Base-by-base conservation (phyloP, 2,329 filamentous ascomycete genomes). In the Zymoseptoria brevis region DNA sequence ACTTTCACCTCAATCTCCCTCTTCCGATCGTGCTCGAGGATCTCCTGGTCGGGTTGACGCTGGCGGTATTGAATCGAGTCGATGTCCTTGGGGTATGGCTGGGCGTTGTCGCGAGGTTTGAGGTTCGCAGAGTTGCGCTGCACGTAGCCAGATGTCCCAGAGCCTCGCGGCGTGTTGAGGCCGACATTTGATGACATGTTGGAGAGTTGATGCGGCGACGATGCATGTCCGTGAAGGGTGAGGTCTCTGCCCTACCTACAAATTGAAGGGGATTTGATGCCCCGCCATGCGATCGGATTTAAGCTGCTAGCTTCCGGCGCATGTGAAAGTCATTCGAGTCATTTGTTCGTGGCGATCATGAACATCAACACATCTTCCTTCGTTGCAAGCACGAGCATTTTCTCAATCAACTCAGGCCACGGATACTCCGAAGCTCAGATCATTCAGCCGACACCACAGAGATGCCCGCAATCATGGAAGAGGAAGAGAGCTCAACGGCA, bases 111-210 rank as follows among this genome's bases (percentile, higher is more conserved):
- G 76, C 93, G 91, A 29, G 89, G 91, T 72, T 83, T 86, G 68
- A 96, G 85, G 72, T 93, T 87, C 19, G 94, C 94, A 41, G 91
- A 85, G 78, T 97, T 99, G 75, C 91, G 90, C 77, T 97, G 93
- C 58, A 99, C 93, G 74, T 97, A 97, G 72, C 94, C 94, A 0
- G 93, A 97, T 59, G 94, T 99, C 53, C 94, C 94, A 72, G 89
- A 96, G 67, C 94, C 94, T 70, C 94, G 87, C 2, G 94, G 94
- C 4, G 94, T 99, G 59, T 88, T 86, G 69, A 99, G 90, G 59
- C 94, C 95, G 71, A 99, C 94, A 78, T 99, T 99, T 66, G 94
- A 91, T 61, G 92, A 94, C 94, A 97, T 97, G 50, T 9, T 57
- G 19, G 26, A 22, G 19, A 16, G 35, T 8, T 29, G 51, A 53